Conservation (phyloP, 805 yeast species). For the Teunomyces barrocoloradensis region DNA sequence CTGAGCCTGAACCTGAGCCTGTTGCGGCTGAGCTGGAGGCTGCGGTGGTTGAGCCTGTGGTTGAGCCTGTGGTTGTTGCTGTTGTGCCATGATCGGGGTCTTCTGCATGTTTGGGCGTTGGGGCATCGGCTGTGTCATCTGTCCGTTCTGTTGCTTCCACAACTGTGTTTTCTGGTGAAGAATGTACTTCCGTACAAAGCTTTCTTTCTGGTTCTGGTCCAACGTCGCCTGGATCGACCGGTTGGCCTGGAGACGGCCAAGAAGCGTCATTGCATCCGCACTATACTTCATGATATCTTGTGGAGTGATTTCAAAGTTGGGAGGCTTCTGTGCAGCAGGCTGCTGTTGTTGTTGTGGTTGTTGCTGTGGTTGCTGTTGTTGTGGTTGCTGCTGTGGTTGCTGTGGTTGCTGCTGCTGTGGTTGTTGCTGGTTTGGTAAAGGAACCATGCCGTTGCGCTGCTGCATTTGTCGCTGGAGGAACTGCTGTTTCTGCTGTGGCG, state of each 20-base stretch:
- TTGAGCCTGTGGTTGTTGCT: background rate
- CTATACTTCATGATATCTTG: slow-evolving; percentile 40
- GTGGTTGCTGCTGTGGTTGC: slow-evolving; percentile 11
- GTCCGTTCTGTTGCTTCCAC: slow-evolving; percentile 27
- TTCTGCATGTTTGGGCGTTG: background rate
- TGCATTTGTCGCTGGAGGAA: slow-evolving; percentile 36
- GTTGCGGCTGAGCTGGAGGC: background rate
- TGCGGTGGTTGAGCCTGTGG: slow-evolving; percentile 8
- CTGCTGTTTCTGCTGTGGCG: slow-evolving; percentile 39
- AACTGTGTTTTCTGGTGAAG: slow-evolving; percentile 35
- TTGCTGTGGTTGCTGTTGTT: slow-evolving; percentile 19
- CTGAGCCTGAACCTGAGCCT: no score
- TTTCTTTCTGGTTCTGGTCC: slow-evolving; percentile 37
- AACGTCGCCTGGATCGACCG: slow-evolving; percentile 33
- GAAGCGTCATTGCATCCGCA: slow-evolving; percentile 39
- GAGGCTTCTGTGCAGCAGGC: slow-evolving; percentile 18
- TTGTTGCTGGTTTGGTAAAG: slow-evolving; percentile 5
- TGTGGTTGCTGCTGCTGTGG: slow-evolving; percentile 14
- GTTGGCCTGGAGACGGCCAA: slow-evolving; percentile 34
- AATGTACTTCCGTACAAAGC: slow-evolving; percentile 37
- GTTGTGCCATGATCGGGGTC: background rate
- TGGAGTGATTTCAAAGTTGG: slow-evolving; percentile 31
- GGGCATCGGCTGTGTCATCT: background rate
- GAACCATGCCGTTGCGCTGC: slow-evolving; percentile 15
- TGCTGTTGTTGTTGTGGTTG: slow-evolving; percentile 15